Evolutionary conservation across 768 basidiomycete genomes (phyloP).

Genomic region (Russula foetens): DNA sequence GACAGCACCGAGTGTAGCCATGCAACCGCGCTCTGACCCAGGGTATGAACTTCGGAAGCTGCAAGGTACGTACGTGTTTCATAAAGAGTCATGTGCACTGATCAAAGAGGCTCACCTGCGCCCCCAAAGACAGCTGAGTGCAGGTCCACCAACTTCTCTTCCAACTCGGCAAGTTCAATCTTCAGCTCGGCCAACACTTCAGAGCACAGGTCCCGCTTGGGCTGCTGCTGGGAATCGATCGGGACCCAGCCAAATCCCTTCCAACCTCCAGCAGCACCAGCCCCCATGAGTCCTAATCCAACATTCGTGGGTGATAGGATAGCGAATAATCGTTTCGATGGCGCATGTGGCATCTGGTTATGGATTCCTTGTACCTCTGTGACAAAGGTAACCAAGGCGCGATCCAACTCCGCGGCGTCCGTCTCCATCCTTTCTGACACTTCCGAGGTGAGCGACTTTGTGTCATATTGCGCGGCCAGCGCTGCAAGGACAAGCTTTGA

Average conservation of each 20-base stretch:
- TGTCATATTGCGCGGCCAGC: conserved; percentile 83
- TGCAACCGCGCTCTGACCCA: conserved; percentile 45
- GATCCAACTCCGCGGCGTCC: conserved; percentile 69
- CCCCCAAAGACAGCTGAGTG: conserved; percentile 19
- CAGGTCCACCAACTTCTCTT: conserved; percentile 38
- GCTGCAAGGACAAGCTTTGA: conserved; percentile 85
- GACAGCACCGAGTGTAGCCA: conserved; percentile 51
- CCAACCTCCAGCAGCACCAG: conserved; percentile 69
- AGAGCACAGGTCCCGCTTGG: conserved; percentile 36
- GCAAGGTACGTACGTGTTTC: not conserved
- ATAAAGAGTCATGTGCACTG: not conserved
- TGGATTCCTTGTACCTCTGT: conserved; percentile 59
- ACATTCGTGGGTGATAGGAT: conserved; percentile 54
- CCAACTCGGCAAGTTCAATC: conserved; percentile 38
- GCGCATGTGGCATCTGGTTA: conserved; percentile 25
- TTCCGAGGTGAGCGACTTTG: conserved; percentile 51
- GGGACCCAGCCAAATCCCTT: conserved; percentile 80
- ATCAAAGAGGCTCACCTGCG: conserved; percentile 17
- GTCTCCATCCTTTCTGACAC: conserved; percentile 64
- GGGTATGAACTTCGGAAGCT: conserved; percentile 25
- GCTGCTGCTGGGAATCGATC: conserved; percentile 37
- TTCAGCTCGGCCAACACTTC: conserved; percentile 50
- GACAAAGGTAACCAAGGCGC: conserved; percentile 60
- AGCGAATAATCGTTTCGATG: conserved; percentile 50
- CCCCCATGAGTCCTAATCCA: conserved; percentile 74